Evolutionary conservation across 495 filamentous ascomycete genomes (phyloP).

Genomic region (Tuber microsphaerosporum): DNA sequence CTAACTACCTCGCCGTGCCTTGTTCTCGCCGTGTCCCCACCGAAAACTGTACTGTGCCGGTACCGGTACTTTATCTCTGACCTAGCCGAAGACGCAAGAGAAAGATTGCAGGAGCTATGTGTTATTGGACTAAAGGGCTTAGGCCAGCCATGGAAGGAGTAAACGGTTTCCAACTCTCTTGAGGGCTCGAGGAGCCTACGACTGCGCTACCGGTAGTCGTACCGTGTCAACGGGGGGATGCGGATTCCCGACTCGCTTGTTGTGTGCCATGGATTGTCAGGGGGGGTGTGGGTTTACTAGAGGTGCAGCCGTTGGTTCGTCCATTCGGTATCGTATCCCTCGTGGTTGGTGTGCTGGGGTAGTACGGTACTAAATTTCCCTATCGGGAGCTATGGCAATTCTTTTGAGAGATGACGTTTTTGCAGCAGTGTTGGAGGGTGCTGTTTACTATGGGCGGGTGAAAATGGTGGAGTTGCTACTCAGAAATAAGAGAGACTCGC

Average conservation of each 20-base stretch:
- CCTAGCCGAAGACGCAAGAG: neutral
- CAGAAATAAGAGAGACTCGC: neutral
- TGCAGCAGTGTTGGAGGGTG: neutral
- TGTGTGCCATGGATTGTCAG: neutral
- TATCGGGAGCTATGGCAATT: neutral
- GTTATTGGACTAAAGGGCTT: neutral
- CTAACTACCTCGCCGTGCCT: no score
- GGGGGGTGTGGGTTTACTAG: neutral
- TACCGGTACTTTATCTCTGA: neutral
- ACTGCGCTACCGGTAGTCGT: neutral
- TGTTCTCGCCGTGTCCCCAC: no score
- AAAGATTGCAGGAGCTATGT: neutral
- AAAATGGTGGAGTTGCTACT: slow-evolving; percentile 7
- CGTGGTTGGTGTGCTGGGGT: no score
- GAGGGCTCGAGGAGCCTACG: no score
- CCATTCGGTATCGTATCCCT: neutral
- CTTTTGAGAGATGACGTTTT: neutral
- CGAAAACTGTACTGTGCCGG: no score
- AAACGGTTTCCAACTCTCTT: neutral
- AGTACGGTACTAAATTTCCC: no score
- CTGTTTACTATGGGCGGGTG: neutral
- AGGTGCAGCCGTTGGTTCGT: neutral
- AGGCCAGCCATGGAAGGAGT: neutral
- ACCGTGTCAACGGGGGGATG: neutral
- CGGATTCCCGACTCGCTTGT: neutral